Evolutionary conservation across 768 basidiomycete genomes (phyloP), one percentile per base, ranked within the genome.

Genomic region (Hygrophorus pudorinus): DNA sequence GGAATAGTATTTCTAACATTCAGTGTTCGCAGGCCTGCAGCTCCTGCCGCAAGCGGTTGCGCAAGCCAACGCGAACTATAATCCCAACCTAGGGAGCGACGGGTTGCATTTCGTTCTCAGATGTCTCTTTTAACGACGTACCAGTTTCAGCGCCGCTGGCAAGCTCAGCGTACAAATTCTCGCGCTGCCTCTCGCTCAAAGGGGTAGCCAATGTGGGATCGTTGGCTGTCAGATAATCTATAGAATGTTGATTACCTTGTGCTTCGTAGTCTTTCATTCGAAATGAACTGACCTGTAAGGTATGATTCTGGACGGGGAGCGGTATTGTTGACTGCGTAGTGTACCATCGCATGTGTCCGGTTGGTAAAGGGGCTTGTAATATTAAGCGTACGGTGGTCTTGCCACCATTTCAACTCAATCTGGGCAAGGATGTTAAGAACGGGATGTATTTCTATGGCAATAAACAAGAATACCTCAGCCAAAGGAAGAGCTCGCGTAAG

Each of bases 261-360:
- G 44, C 27, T 9, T 3, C 35, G n/a, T 33, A 4, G 35, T 32
- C 7, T 6, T n/a, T 3, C 42, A 20, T 18, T 10, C 17, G 14
- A 14, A 14, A 11, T 47, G 33, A 42, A 11, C 66, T 28, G 47
- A 77, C 81, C 81, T 18, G 67, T 66, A 14, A 79, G 58, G 54
- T 85, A 85, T 0, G 82, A 88, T 65, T 97, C 93, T 0, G 92
- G 93, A 9, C 92, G 72, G 31, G 92, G 93, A 2, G 89, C 91
- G 12, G 66, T 81, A 58, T 91, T 94, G 52, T 71, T 79, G 0
- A 90, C 93, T 7, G 73, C 65, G 55, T 89, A 96, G 38, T 65
- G 83, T 30, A 77, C 74, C 60, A 96, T 70, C 10, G 70, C 61
- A 60, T 84, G 74, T 0, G 73, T 84, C 35, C 68, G 59, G 45